phyloP scores from a whole-genome alignment of 139 green algal species.

The Micractinium conductrix region DNA sequence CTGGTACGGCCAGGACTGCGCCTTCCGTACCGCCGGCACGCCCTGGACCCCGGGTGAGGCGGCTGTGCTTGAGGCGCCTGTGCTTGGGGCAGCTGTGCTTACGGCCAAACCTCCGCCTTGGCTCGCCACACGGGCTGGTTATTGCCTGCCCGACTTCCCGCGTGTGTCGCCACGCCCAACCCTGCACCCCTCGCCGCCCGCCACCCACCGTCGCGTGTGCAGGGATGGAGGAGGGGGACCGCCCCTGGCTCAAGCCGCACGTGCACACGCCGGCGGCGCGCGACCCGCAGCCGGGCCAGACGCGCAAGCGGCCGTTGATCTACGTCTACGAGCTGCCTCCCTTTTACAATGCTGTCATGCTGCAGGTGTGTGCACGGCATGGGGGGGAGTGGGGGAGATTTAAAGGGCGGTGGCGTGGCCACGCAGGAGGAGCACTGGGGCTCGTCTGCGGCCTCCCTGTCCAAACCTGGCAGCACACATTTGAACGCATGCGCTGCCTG shows the following conservation, averaged over 20 bases:
- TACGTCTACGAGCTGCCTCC: conserved; percentile 61
- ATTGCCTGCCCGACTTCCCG: too few species aligned
- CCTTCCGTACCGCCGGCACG: not conserved
- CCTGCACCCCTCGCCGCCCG: too few species aligned
- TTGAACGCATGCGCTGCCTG: not conserved
- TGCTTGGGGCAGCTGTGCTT: not conserved
- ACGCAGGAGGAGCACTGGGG: too few species aligned
- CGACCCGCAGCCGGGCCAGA: conserved; percentile 40
- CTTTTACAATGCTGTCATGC: conserved; percentile 53
- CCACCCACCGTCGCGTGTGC: too few species aligned
- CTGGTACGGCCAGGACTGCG: conserved; percentile 24
- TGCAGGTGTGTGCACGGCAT: conserved; percentile 47
- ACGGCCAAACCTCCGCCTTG: too few species aligned
- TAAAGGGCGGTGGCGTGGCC: too few species aligned
- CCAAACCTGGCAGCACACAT: not conserved
- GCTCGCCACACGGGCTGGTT: not conserved
- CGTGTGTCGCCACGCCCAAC: not conserved
- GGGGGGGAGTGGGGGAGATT: not conserved
- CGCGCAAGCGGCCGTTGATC: conserved; percentile 38
- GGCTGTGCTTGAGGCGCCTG: not conserved
- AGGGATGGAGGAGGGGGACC: conserved; percentile 14
- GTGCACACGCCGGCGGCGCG: conserved; percentile 21
- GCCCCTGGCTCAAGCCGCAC: conserved; percentile 40
- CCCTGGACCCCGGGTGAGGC: conserved; percentile 5
- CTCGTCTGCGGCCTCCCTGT: not conserved